Percentiles rank a stretch among this genome's conserved stretches.
phyloP scores from a whole-genome alignment of 2,329 filamentous ascomycete species.

The Nakataea oryzae region DNA sequence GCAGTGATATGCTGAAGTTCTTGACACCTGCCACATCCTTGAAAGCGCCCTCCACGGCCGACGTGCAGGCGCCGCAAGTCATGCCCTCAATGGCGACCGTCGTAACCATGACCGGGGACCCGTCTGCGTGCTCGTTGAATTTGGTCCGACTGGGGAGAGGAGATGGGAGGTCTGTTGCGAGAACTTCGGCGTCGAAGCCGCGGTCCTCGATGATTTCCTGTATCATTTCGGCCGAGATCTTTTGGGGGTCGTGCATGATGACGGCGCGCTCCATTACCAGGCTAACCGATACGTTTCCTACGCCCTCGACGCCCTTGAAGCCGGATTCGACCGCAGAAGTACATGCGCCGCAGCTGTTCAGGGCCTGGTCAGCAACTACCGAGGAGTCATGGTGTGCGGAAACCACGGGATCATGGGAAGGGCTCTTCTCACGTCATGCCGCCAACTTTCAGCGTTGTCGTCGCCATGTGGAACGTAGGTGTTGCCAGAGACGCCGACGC shows the following conservation, averaged over 20 bases:
- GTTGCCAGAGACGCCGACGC: conserved; percentile 19
- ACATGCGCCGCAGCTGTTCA: conserved; percentile 74
- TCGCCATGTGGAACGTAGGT: conserved; percentile 60
- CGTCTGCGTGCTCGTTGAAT: conserved; percentile 20
- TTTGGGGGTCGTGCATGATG: conserved; percentile 72
- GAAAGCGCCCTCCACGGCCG: conserved; percentile 73
- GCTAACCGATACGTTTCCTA: conserved; percentile 81
- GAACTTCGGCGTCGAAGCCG: conserved; percentile 82
- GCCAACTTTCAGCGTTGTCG: conserved; percentile 80
- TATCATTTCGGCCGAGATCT: conserved; percentile 64
- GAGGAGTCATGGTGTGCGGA: not conserved
- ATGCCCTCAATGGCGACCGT: conserved; percentile 76
- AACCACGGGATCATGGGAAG: not conserved
- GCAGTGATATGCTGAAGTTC: conserved; percentile 69
- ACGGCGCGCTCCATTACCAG: conserved; percentile 95
- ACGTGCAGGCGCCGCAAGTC: conserved; percentile 86
- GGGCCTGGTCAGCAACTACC: not conserved
- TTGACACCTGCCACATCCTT: conserved; percentile 63
- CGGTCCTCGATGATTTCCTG: conserved; percentile 83
- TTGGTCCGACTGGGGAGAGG: conserved; percentile 29
- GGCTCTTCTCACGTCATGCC: conserved; percentile 63
- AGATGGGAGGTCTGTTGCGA: conserved; percentile 66
- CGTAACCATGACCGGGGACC: conserved; percentile 46
- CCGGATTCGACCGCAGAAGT: conserved; percentile 91
- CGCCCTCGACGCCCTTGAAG: conserved; percentile 72